These are phyloP conservation scores for Staphylotrichum longicolle DNA, from an alignment of 495 filamentous ascomycete genomes.

Conservation along the genomic window DNA sequence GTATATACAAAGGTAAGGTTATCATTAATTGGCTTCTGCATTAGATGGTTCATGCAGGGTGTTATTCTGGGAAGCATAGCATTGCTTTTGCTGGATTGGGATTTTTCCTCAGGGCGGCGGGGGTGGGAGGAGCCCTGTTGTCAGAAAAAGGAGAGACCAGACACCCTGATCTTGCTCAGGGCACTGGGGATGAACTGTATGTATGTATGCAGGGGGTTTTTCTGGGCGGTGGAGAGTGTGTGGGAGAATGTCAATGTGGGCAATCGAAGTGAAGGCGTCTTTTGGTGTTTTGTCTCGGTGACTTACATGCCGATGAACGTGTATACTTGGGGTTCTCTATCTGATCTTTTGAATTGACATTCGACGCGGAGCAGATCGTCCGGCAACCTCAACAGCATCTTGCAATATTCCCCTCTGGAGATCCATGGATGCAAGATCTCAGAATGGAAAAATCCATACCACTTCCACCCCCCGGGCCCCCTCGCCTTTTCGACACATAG, in stretches of 20 bases:
- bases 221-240: background rate
- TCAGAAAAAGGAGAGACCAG: conserved; percentile 14
- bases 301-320: too few relatives aligned
- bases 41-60: conserved; percentile 18
- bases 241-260: conserved; percentile 15
- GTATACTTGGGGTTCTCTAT: too few relatives aligned
- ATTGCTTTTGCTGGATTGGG: conserved; percentile 9
- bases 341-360: background rate
- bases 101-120: background rate
- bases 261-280: background rate
- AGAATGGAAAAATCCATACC: too few relatives aligned
- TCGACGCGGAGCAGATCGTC: too few relatives aligned
- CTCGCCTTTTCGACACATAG: too few relatives aligned
- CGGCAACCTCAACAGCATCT: too few relatives aligned
- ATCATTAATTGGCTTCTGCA: conserved; percentile 19
- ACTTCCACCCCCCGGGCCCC: too few relatives aligned
- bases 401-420: too few relatives aligned
- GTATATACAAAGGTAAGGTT: conserved; percentile 27
- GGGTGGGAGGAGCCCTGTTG: background rate
- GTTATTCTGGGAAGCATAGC: conserved; percentile 21
- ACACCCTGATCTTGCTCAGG: background rate
- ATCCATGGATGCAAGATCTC: too few relatives aligned
- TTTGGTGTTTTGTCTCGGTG: background rate
- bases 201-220: conserved; percentile 1
- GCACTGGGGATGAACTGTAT: conserved; percentile 4